A percentile compares a stretch with the other conserved stretches of the same genome.
These are phyloP conservation scores for Cladorrhinum sp. DNA, from an alignment of 2,329 filamentous ascomycete genomes.

Conservation along the genomic window DNA sequence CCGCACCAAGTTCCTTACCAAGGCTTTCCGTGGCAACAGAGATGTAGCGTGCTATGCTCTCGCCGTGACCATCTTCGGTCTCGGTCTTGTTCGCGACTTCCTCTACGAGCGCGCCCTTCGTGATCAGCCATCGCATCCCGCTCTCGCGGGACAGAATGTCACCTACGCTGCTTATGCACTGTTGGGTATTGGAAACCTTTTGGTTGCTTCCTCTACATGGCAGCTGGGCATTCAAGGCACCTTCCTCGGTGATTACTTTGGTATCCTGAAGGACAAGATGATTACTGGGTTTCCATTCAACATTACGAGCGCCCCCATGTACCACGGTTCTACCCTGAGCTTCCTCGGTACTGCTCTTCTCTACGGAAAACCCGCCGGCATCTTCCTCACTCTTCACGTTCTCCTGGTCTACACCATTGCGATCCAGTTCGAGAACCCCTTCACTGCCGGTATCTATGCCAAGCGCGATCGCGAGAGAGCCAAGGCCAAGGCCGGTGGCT, in stretches of 20 bases:
- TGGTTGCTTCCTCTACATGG: conserved; percentile 88
- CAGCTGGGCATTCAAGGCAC: conserved; percentile 91
- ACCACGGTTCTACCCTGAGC: conserved; percentile 88
- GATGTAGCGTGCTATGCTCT: conserved; percentile 85
- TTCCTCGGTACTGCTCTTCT: conserved; percentile 85
- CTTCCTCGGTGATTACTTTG: conserved; percentile 97
- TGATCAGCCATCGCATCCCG: conserved; percentile 70
- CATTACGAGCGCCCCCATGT: conserved; percentile 89
- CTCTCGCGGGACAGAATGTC: conserved; percentile 59
- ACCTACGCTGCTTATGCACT: conserved; percentile 68
- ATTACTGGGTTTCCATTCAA: conserved; percentile 97
- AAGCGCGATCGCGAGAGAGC: conserved; percentile 68
- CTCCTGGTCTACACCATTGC: conserved; percentile 76
- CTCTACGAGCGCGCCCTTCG: conserved; percentile 83
- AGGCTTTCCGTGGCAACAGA: conserved; percentile 75
- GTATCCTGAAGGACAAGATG: conserved; percentile 92
- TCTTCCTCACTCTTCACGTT: conserved; percentile 73
- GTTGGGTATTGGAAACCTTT: conserved; percentile 71
- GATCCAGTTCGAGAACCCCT: conserved; percentile 86
- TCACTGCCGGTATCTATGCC: conserved; percentile 88
- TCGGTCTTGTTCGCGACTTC: conserved; percentile 84
- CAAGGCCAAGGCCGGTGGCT: conserved; percentile 38
- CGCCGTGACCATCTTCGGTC: conserved; percentile 82
- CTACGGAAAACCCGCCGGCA: conserved; percentile 81
- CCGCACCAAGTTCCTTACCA: conserved; percentile 83